These are phyloP conservation scores for Claviceps pazoutovae DNA, from an alignment of 2,329 filamentous ascomycete genomes.

Conservation along the genomic window DNA sequence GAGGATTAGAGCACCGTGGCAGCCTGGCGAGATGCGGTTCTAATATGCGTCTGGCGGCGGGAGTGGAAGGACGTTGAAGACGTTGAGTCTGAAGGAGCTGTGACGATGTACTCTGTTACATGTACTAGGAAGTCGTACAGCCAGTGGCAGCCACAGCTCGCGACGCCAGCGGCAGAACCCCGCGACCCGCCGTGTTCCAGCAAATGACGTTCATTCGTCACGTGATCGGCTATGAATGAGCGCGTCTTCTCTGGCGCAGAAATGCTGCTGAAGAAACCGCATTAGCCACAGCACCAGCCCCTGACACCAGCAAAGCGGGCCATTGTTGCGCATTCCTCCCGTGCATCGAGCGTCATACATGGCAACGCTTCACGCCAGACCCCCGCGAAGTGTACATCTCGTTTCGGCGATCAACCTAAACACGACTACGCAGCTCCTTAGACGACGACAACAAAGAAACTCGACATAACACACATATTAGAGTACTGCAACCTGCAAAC, in stretches of 20 bases:
- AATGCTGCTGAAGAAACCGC: too few relatives aligned
- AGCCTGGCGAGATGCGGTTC: background rate
- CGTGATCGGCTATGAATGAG: background rate
- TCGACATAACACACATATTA: too few relatives aligned
- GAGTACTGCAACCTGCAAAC: too few relatives aligned
- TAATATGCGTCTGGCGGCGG: slow-evolving; percentile 3
- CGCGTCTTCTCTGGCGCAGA: too few relatives aligned
- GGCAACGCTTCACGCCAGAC: background rate
- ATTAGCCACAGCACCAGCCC: too few relatives aligned
- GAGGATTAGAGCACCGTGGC: background rate
- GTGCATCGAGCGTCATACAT: background rate
- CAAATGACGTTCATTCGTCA: background rate
- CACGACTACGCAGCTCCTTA: background rate
- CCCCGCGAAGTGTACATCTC: too few relatives aligned
- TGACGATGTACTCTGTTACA: slow-evolving; percentile 11
- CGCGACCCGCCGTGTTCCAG: background rate
- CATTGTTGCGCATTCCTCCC: background rate
- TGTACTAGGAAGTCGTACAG: background rate
- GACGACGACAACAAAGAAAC: background rate
- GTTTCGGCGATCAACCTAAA: too few relatives aligned
- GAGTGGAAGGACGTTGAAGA: slow-evolving; percentile 7
- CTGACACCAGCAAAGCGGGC: too few relatives aligned
- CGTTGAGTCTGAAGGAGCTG: slow-evolving; percentile 10
- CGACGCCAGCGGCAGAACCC: background rate
- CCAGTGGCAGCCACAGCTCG: background rate